These are phyloP conservation scores for Sordariomycetes sp. DNA, from an alignment of 2,329 filamentous ascomycete genomes.

Conservation along the genomic window DNA sequence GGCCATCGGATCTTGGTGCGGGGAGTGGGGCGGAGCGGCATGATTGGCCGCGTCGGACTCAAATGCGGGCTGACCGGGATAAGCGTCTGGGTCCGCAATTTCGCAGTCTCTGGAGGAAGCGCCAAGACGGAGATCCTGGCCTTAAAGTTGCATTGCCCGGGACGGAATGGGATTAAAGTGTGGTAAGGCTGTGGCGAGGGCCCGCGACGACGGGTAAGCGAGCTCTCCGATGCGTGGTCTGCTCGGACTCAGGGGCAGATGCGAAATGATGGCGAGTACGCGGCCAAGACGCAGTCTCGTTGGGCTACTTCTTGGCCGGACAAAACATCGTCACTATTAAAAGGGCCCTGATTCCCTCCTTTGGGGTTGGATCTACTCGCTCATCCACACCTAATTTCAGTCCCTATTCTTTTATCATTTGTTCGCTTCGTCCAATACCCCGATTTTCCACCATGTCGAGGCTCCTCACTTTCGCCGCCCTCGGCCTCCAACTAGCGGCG, in stretches of 20 bases:
- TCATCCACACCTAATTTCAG: not conserved
- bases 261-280: too few species aligned
- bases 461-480: not conserved
- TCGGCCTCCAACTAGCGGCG: conserved; percentile 9
- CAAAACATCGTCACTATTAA: too few species aligned
- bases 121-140: not conserved
- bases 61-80: too few species aligned
- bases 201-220: too few species aligned
- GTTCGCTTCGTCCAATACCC: not conserved
- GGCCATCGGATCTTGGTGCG: too few species aligned
- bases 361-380: not conserved
- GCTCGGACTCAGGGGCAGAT: too few species aligned
- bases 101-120: not conserved
- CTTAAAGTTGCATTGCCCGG: not conserved
- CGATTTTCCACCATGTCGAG: not conserved
- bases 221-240: too few species aligned
- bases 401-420: not conserved
- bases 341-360: not conserved
- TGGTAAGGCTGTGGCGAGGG: too few species aligned
- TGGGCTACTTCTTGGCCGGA: too few species aligned
- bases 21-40: not conserved
- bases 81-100: not conserved
- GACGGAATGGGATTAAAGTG: too few species aligned
- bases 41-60: not conserved
- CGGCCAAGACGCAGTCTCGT: too few species aligned